A percentile compares a stretch with the other conserved stretches of the same genome.
These are phyloP conservation scores for Saxophila tyrrhenica DNA, from an alignment of 495 filamentous ascomycete genomes.

Conservation along the genomic window DNA sequence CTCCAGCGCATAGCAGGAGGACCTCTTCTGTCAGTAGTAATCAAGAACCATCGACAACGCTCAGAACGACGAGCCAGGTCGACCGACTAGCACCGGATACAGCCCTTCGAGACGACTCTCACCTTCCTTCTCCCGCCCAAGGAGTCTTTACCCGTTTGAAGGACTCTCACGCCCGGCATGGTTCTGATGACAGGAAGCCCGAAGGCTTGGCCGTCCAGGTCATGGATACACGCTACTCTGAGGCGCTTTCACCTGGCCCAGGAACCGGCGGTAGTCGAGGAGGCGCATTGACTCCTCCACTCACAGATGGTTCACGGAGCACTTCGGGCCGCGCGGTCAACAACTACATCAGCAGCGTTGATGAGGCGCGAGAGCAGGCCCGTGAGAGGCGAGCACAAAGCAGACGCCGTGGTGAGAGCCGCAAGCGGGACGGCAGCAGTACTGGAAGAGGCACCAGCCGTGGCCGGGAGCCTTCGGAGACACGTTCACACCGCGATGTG, in stretches of 20 bases:
- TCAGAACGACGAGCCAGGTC: not conserved
- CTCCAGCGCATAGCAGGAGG: not conserved
- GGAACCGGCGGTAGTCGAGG: not conserved
- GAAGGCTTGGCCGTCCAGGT: conserved; percentile 53
- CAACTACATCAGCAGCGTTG: conserved; percentile 78
- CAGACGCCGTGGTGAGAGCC: conserved; percentile 34
- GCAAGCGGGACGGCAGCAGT: conserved; percentile 30
- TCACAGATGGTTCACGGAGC: conserved; percentile 25
- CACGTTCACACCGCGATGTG: conserved; percentile 51
- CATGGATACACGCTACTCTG: conserved; percentile 11
- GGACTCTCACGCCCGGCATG: conserved; percentile 38
- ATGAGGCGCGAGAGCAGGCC: conserved; percentile 57
- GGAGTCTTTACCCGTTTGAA: conserved; percentile 47
- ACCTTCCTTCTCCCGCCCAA: conserved; percentile 46
- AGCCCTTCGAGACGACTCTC: not conserved
- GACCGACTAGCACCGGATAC: conserved; percentile 4
- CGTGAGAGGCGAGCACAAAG: conserved; percentile 37
- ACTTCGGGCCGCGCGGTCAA: conserved; percentile 55
- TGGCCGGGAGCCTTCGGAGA: conserved; percentile 51
- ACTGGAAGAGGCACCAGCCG: conserved; percentile 32
- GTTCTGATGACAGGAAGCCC: conserved; percentile 70
- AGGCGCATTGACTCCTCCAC: conserved; percentile 21
- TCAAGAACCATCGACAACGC: conserved; percentile 14
- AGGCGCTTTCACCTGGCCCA: conserved; percentile 1
- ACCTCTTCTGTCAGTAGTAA: conserved; percentile 10